Evolutionary conservation across 306 rosid species (phyloP), one percentile per base, ranked within the genome.

Genomic region (Quercus parvula): DNA sequence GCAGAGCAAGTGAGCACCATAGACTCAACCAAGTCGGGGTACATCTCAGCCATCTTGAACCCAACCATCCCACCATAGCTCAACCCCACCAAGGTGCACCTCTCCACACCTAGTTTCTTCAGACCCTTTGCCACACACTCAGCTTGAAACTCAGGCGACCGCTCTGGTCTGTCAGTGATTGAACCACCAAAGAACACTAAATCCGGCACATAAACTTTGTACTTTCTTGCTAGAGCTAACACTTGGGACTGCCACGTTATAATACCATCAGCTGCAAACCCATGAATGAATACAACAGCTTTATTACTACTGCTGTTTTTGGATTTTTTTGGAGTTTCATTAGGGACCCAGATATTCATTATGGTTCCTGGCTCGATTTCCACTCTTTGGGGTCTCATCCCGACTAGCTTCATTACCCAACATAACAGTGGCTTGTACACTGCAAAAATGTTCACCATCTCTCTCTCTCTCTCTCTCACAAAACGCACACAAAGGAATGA

Each of bases 61-160:
- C 85, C 91, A 25, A 85, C 84, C 83, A 81, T 87, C 13, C 84
- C 89, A 10, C 91, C 87, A 55, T 85, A 87, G 85, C 90, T 85
- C 3, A 79, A 33, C 66, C 83, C 85, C 1, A 85, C 88, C 62
- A 85, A 63, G 35, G 80, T 80, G 73, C 83, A 87, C 79, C 56
- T 74, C 46, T 88, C 81, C 22, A 88, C 87, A 5, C 87, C 91
- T 3, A 88, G 75, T 66, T 35, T 83, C 52, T 13, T 62, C 81
- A 88, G 44, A 22, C 89, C 89, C 81, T 78, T 70, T 1, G 79
- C 86, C 59, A 88, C 74, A n/a, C 91, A 83, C 79, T 56, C 77
- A 33, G 89, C 89, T 56, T 88, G 91, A 55, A 85, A 88, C 80
- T 73, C 84, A 31, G 56, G 79, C 13, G 87, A 78, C 44, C 89